Evolutionary conservation across 768 basidiomycete genomes (phyloP).

Genomic region (Exidia glandulosa): DNA sequence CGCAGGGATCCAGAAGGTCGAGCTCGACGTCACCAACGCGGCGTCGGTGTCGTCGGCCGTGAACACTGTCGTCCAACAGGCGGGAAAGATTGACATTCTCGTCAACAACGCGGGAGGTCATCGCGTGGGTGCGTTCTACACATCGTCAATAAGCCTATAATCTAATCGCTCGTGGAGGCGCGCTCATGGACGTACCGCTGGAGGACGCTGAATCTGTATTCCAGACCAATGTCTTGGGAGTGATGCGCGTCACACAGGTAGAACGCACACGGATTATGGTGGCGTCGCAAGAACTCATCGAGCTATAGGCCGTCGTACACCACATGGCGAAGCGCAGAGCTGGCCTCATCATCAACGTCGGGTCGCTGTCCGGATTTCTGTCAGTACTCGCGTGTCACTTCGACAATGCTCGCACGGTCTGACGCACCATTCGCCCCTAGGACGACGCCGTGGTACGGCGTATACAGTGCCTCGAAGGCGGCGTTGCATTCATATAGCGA

Average conservation of each 20-base stretch:
- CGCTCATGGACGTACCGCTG: constrained; percentile 41
- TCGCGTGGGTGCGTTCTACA: constrained; percentile 25
- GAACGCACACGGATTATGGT: background rate
- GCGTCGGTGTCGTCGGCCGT: constrained; percentile 42
- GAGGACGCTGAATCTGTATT: constrained; percentile 43
- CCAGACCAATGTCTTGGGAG: constrained; percentile 54
- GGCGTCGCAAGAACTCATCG: background rate
- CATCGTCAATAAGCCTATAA: background rate
- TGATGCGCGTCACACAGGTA: constrained; percentile 43
- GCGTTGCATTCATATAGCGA: constrained; percentile 51
- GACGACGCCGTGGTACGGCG: constrained; percentile 54
- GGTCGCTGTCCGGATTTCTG: constrained; percentile 60
- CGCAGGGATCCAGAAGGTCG: constrained; percentile 33
- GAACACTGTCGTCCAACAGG: constrained; percentile 36
- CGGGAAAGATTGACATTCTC: constrained; percentile 58
- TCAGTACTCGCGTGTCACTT: constrained; percentile 42
- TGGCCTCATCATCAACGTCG: constrained; percentile 65
- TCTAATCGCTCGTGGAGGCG: constrained; percentile 17
- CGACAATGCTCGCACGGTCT: background rate
- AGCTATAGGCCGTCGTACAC: constrained; percentile 39
- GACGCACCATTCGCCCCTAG: background rate
- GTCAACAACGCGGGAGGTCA: constrained; percentile 66
- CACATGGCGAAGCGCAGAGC: constrained; percentile 54
- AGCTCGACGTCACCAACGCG: constrained; percentile 54
- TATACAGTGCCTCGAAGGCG: constrained; percentile 49